Evolutionary conservation across 768 basidiomycete genomes (phyloP), one percentile per base, ranked within the genome.

Genomic region (Suillus placidus): DNA sequence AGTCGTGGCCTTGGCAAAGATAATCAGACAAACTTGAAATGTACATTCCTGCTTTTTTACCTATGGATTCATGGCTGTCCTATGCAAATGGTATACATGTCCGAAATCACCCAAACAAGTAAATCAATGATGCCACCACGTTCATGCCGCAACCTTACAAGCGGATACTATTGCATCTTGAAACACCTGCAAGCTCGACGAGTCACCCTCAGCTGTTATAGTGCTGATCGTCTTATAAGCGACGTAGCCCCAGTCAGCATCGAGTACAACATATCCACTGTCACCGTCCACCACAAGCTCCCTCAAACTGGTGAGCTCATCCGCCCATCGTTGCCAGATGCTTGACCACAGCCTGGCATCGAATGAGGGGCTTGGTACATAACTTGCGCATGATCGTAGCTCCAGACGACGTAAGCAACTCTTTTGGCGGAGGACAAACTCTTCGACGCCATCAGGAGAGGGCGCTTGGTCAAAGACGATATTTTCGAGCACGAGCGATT

Each of bases 371-470:
- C 35, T 66, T n/a, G 67, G 60, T 3, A 68, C 68, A 34, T 76
- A 78, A 58, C 71, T 77, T 1, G 72, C 57, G 42, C 76, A 76
- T 2, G 70, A 71, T 47, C 26, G 66, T 35, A 76, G 47, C 30
- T 77, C 75, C 6, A 76, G 57, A 34, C 64, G 69, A 5, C 69
- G 72, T 6, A 76, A 45, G 34, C 61, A 67, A 32, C 54, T 61
- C 60, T 78, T 77, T 69, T 76, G 76, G 16, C 76, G 72, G 26
- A 76, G 2, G n/a, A 76, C 64, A 35, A 76, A 78, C 4, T 75
- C 75, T 14, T 76, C 75, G 2, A 78, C 64, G 13, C 73, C 75
- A 40, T 72, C 69, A 1, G 34, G 23, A 37, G 68, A 68, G 14
- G 67, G 62, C 1, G 64, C 66, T 20, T 63, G 69, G 61, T 76